These are phyloP conservation scores for Cudoniella acicularis DNA, from an alignment of 495 filamentous ascomycete genomes.

Conservation along the genomic window DNA sequence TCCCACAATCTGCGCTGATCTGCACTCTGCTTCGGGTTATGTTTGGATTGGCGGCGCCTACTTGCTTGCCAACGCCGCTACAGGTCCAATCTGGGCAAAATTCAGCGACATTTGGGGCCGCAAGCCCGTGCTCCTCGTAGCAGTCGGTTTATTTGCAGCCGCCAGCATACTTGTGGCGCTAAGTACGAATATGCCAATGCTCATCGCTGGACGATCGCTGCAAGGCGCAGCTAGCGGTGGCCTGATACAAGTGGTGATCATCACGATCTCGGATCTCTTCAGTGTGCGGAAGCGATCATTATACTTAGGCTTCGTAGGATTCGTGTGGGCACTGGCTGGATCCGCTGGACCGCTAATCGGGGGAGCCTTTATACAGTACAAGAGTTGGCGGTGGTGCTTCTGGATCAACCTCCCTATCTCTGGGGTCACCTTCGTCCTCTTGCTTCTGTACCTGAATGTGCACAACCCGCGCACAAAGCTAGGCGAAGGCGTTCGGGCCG, in stretches of 20 bases:
- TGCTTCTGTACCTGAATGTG: conserved; percentile 56
- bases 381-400: conserved; percentile 33
- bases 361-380: conserved; percentile 58
- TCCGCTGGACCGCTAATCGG: conserved; percentile 67
- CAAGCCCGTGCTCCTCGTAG: conserved; percentile 64
- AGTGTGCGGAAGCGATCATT: conserved; percentile 31
- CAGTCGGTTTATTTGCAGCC: conserved; percentile 56
- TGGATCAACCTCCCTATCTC: conserved; percentile 50
- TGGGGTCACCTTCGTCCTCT: conserved; percentile 50
- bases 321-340: conserved; percentile 67
- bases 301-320: conserved; percentile 42
- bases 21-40: conserved; percentile 58
- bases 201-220: conserved; percentile 66
- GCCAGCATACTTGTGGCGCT: conserved; percentile 66
- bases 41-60: conserved; percentile 69
- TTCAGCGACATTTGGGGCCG: conserved; percentile 71
- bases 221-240: conserved; percentile 77
- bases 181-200: conserved; percentile 61
- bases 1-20: conserved; percentile 51
- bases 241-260: conserved; percentile 67
- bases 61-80: conserved; percentile 40
- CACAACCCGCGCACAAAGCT: conserved; percentile 57
- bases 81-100: conserved; percentile 42
- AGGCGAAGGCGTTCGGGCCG: conserved; percentile 40
- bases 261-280: conserved; percentile 65